Percentiles rank a stretch among this genome's conserved stretches.
Evolutionary conservation across 1,139 yeast genomes (phyloP).

Genomic region (Sugiyamaella pinicola): DNA sequence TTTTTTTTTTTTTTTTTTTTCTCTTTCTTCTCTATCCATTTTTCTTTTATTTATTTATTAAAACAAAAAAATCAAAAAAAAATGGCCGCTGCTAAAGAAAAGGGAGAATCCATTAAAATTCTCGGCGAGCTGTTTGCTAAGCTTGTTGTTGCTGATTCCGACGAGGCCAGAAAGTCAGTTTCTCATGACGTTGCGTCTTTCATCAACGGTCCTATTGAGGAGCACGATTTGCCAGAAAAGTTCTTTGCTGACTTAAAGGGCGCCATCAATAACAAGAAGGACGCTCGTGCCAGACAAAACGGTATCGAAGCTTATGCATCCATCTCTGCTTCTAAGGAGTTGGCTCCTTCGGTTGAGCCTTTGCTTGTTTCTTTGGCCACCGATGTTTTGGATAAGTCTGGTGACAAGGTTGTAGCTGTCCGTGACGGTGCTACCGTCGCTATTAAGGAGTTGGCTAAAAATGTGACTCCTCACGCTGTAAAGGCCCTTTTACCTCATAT

Average conservation of each 20-base stretch:
- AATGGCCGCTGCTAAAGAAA: constrained; percentile 31
- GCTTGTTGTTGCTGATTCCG: constrained; percentile 79
- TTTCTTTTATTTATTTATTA: constrained; percentile 19
- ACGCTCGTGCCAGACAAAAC: constrained; percentile 60
- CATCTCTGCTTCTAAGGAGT: constrained; percentile 78
- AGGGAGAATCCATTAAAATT: constrained; percentile 52
- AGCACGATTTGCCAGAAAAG: constrained; percentile 94
- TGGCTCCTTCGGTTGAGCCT: constrained; percentile 94
- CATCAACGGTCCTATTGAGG: constrained; percentile 95
- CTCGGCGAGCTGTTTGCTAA: constrained; percentile 91
- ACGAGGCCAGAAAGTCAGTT: constrained; percentile 80
- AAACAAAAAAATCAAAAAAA: constrained; percentile 9
- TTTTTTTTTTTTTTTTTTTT: constrained; percentile 13
- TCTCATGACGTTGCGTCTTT: constrained; percentile 90
- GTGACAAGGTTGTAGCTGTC: constrained; percentile 83
- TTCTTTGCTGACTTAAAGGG: constrained; percentile 78
- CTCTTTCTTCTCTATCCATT: constrained; percentile 7
- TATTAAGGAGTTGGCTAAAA: constrained; percentile 71
- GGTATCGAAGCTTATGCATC: constrained; percentile 84
- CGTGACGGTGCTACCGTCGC: constrained; percentile 73
- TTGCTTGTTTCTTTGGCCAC: constrained; percentile 75
- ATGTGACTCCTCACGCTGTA: constrained; percentile 90
- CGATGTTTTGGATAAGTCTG: constrained; percentile 74
- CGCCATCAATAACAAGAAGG: constrained; percentile 81
- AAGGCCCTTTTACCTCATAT: constrained; percentile 86